phyloP scores from a whole-genome alignment of 192 early-diverging fungal species.

The Rhizoclosmatium sp. region DNA sequence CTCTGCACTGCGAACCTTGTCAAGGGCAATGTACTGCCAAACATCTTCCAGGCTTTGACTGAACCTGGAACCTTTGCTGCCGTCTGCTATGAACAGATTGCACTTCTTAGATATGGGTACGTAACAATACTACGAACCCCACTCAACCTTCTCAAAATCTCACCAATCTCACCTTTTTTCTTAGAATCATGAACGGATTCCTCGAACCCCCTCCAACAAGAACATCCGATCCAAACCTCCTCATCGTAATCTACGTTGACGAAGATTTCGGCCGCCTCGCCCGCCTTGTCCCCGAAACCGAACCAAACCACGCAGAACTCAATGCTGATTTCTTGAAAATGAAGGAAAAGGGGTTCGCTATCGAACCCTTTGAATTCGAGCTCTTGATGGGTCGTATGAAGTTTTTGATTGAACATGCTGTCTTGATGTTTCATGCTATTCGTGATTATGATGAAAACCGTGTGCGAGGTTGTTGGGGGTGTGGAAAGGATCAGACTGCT shows the following conservation, averaged over 20 bases:
- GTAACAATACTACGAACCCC: neutral
- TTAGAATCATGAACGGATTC: neutral
- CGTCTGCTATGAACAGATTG: neutral
- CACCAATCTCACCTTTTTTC: neutral
- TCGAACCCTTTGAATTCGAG: neutral
- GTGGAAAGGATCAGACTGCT: neutral
- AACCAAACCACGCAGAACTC: neutral
- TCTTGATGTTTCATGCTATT: neutral
- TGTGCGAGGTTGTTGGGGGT: neutral
- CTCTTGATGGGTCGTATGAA: neutral
- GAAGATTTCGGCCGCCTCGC: neutral
- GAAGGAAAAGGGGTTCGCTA: neutral
- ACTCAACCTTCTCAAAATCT: neutral
- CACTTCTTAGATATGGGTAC: neutral
- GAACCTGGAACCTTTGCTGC: neutral
- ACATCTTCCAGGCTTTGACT: neutral
- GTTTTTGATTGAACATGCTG: conserved; percentile 7
- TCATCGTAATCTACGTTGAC: neutral
- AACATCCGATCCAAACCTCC: neutral
- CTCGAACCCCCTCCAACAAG: neutral
- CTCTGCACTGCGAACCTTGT: neutral
- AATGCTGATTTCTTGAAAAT: neutral
- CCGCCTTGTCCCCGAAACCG: neutral
- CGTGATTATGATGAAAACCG: neutral
- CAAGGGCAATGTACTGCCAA: neutral